Evolutionary conservation across 2,329 filamentous ascomycete species (phyloP).

Genomic region (Cladobotryum protrusum): DNA sequence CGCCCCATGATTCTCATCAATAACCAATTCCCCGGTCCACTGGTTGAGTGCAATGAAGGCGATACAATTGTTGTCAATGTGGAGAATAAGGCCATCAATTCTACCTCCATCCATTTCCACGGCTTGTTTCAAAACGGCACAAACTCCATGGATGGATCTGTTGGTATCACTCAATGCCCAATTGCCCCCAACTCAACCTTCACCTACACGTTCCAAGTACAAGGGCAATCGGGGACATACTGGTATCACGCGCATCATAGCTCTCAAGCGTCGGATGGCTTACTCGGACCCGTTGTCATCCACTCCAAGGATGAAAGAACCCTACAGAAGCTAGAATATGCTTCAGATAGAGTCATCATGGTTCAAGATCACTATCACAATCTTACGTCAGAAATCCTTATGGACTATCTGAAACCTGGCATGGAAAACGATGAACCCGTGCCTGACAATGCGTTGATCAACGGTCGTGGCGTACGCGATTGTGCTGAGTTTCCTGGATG

Average conservation of each 20-base stretch:
- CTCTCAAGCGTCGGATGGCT: conserved; percentile 61
- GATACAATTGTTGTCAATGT: conserved; percentile 66
- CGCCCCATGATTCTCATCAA: conserved; percentile 65
- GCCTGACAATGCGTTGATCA: conserved; percentile 59
- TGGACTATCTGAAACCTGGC: conserved; percentile 49
- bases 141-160: conserved; percentile 66
- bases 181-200: conserved; percentile 58
- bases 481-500: conserved; percentile 32
- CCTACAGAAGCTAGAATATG: conserved; percentile 23
- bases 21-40: conserved; percentile 65
- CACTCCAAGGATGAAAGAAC: conserved; percentile 44
- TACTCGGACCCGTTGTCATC: conserved; percentile 62
- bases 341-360: conserved; percentile 54
- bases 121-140: conserved; percentile 73
- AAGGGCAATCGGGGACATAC: conserved; percentile 42
- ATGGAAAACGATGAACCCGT: conserved; percentile 58
- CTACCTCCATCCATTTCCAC: conserved; percentile 68
- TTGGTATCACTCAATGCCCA: conserved; percentile 60
- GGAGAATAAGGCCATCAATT: conserved; percentile 60
- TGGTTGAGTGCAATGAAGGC: conserved; percentile 67
- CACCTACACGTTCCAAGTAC: conserved; percentile 62
- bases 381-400: conserved; percentile 41
- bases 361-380: conserved; percentile 72
- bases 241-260: conserved; percentile 62
- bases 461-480: conserved; percentile 39